Evolutionary conservation across 1,139 yeast genomes (phyloP).

Genomic region (Hanseniaspora gamundiae): DNA sequence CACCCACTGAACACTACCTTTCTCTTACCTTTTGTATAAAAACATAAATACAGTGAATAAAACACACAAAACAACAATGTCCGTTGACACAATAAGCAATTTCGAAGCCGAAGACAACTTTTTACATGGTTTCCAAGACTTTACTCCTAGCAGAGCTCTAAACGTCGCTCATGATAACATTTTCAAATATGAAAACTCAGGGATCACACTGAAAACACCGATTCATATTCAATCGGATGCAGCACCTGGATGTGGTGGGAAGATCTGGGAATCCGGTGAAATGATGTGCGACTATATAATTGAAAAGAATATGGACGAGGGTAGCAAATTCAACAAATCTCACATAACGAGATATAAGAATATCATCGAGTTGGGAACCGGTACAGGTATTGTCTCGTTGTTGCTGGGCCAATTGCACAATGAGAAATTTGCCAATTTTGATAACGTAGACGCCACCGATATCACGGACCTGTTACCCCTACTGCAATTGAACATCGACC

Average conservation of each 20-base stretch:
- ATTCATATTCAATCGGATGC: constrained; percentile 23
- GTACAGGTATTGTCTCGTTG: constrained; percentile 42
- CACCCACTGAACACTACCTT: no score
- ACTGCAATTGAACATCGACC: constrained; percentile 32
- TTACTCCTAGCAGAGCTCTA: neutral
- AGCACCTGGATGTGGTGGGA: constrained; percentile 47
- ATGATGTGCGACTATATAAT: constrained; percentile 34
- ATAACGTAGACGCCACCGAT: constrained; percentile 33
- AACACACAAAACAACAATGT: neutral
- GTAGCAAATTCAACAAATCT: constrained; percentile 7
- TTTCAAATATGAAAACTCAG: constrained; percentile 29
- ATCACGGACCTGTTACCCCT: constrained; percentile 32
- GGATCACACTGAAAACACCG: constrained; percentile 13
- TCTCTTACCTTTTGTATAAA: no score
- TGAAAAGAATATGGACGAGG: constrained; percentile 11
- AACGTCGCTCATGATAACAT: neutral
- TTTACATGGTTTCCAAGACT: neutral
- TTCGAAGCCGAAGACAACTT: neutral
- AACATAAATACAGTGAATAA: neutral
- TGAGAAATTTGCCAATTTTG: constrained; percentile 14
- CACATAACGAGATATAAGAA: constrained; percentile 16
- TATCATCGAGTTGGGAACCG: constrained; percentile 41
- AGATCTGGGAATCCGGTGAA: constrained; percentile 48
- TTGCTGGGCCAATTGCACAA: constrained; percentile 19
- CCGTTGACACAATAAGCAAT: neutral